A percentile compares a stretch with the other conserved stretches of the same genome.
Evolutionary conservation across 306 rosid species (phyloP).

Genomic region (Macrotyloma uniflorum): DNA sequence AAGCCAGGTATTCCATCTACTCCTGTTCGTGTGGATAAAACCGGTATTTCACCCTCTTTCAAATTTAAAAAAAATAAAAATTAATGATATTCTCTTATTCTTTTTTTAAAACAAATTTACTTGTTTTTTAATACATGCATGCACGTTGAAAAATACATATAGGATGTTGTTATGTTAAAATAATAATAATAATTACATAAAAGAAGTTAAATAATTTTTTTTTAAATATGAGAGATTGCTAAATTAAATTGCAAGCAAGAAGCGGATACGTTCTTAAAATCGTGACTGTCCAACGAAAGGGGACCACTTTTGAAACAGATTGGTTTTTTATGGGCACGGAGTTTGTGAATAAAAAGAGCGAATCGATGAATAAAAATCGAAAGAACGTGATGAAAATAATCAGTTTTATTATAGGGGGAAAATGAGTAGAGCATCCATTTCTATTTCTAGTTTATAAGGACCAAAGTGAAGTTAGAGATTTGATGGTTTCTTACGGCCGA

Average conservation of each 20-base stretch:
- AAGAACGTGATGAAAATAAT: neutral
- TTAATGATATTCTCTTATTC: neutral
- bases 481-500: slow-evolving; percentile 2
- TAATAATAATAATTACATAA: neutral
- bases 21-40: slow-evolving; percentile 27
- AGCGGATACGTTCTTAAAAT: slow-evolving; percentile 40
- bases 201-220: neutral
- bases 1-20: slow-evolving; percentile 60
- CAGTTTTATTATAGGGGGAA: neutral
- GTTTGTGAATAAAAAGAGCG: slow-evolving; percentile 21
- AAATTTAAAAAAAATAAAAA: slow-evolving; percentile 24
- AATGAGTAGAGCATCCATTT: neutral
- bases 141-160: slow-evolving; percentile 9
- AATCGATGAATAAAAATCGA: neutral
- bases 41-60: slow-evolving; percentile 30
- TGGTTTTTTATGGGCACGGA: slow-evolving; percentile 10
- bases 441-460: neutral
- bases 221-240: neutral
- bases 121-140: slow-evolving; percentile 14
- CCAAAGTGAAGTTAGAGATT: neutral
- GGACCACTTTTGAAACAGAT: slow-evolving; percentile 59
- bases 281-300: slow-evolving; percentile 44
- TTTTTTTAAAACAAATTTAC: neutral
- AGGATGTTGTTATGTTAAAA: neutral
- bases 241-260: slow-evolving; percentile 8